Evolutionary conservation across 1,139 yeast genomes (phyloP), one percentile per base, ranked within the genome.

Genomic region (Lodderomyces elongisporus): DNA sequence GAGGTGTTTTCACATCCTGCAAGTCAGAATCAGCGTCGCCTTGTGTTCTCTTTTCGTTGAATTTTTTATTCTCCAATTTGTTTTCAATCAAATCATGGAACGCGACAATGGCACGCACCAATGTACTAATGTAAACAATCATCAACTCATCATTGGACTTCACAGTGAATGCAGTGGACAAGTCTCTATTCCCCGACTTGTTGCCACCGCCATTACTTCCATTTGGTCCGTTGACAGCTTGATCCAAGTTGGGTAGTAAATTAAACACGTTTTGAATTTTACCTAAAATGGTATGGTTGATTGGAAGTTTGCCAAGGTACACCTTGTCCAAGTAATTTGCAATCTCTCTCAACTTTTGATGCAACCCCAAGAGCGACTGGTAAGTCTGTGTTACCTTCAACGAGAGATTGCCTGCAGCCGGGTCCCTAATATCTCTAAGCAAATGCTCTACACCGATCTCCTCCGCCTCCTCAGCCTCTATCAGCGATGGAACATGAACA

Each of bases 391-490:
- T 87, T 36, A 91, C 79, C 53, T 82, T 77, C 35, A 89, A 76
- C 2, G 96, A 82, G 43, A 93, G 72, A 32, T 85, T 82, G 10
- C 98, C 98, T 7, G 95, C 94, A 6, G 97, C 96, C 49, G 89
- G 96, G 55, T 91, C 97, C 49, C 96, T 78, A 25, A 88, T 87
- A 52, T 93, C 98, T 51, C 97, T 79, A 44, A 93, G 66, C 42
- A 93, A 64, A 54, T 93, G 99, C 56, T 93, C 99, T 7, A 93
- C 99, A 42, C 98, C 98, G 48, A 93, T 93, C 60, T 93, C 99
- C 61, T 93, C 98, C 3, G 98, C 98, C 57, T 93, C 98, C 56
- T 93, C 98, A 3, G 99, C 99, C 54, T 87, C 94, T 44, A 93
- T 88, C 21, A 78, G 70, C 10, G 96, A 85, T 10, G 97, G 95